Evolutionary conservation across 164 flowering plant species (phyloP), one percentile per base, ranked within the genome.

Genomic region (Berberis thunbergii): DNA sequence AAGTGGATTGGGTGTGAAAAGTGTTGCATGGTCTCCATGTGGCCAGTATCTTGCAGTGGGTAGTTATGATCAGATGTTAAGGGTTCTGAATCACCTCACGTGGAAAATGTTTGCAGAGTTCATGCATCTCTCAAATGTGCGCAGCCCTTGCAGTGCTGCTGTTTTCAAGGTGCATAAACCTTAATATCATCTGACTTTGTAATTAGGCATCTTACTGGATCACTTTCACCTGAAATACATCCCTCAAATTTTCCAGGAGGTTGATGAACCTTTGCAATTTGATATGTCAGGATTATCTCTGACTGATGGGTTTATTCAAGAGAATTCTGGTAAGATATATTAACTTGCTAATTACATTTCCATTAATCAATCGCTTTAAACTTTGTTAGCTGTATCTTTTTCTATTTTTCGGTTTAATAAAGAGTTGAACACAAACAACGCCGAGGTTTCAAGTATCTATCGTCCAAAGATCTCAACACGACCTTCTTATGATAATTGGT

Each of bases 101-200:
- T 94, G 99, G 97, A 94, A 91, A 82, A 86, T 76, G 43, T 94
- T 91, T 84, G 99, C 97, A 39, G 97, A 94, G 69, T 94, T 94
- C 70, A 80, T 75, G 67, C 99, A 94, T 72, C 65, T 86, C 57
- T 81, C 95, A 40, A 76, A 78, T 69, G 87, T 94, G 40, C 92
- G 96, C 43, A 84, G 73, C 57, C 96, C 96, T 68, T 86, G 95
- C 73, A 77, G 61, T 80, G 86, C 97, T 78, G 83, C 89, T 69
- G 78, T 87, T 57, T 88, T 94, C 73, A 94, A 87, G 91, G 97
- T 63, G 7, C 40, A 49, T 63, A 46, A 6, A 9, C 49, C 13
- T 7, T 55, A 4, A 52, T 42, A 26, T 40, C 50, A 45, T 26
- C 7, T 38, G 2, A 7, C 7, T 56, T 3, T 6, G 13, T 2